Evolutionary conservation across 2,329 filamentous ascomycete genomes (phyloP), one percentile per base, ranked within the genome.

Genomic region (Escovopsis sp.): DNA sequence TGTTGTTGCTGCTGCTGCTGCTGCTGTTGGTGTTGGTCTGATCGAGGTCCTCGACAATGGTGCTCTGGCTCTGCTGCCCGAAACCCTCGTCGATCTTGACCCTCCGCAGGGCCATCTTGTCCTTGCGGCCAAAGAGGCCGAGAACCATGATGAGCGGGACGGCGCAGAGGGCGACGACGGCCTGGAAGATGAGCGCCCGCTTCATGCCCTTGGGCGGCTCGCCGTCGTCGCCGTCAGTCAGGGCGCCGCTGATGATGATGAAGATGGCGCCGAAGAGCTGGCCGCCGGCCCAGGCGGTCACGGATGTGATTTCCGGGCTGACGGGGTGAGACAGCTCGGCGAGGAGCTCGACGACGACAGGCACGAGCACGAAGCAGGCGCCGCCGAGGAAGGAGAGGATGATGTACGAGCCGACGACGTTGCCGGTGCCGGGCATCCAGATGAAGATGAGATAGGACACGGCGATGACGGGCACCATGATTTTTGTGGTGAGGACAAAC

Each of bases 321-420:
- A 93, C 77, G 0, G 91, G 91, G 55, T 91, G 85, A 5, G 83
- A 87, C 45, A 94, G 73, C 59, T 96, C 86, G 41, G 85, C 84
- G 12, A 95, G 67, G 52, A 83, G 87, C 62, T 98, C 91, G 40
- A 96, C 72, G 6, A 79, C 83, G 33, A 94, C 74, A 3, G 91
- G 91, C 1, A 96, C 71, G 3, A 96, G 65, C 18, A 73, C 73
- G 62, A 96, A 96, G 9, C 73, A 79, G 0, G 85, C 66, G 1
- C 86, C 87, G 37, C 91, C 91, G 3, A 94, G 68, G 12, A 93
- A 48, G 3, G 80, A 76, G 49, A 85, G 75, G 12, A 94, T 72
- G 42, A 82, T 69, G 55, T 86, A 94, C 0, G 85, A 80, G 0
- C 84, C 82, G 0, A 69, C 73, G 0, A 88, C n/a, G 53, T 62